phyloP scores from a whole-genome alignment of 129 eudicot species.

The Arctium minus region DNA sequence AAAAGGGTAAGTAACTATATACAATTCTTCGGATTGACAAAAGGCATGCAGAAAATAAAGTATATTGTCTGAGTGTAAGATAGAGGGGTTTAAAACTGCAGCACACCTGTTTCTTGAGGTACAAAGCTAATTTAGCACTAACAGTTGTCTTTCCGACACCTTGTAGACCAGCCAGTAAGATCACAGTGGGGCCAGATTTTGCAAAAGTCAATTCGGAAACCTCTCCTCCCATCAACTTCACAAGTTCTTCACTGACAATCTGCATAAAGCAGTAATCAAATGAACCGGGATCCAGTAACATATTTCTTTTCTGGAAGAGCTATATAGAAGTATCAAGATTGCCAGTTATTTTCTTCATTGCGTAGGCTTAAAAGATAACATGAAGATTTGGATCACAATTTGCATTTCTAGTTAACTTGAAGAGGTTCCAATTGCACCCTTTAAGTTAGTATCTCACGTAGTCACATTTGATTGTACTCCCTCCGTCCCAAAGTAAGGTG shows the following conservation, averaged over 20 bases:
- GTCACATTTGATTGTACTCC: too few species aligned
- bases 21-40: background rate
- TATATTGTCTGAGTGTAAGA: background rate
- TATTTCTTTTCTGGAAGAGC: background rate
- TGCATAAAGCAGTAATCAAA: constrained; percentile 27
- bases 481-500: too few species aligned
- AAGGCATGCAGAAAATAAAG: background rate
- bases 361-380: background rate
- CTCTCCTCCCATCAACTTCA: constrained; percentile 95
- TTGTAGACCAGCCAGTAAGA: constrained; percentile 91
- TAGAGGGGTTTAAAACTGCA: background rate
- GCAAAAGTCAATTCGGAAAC: constrained; percentile 81
- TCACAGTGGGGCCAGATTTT: constrained; percentile 81
- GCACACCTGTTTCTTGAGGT: constrained; percentile 84
- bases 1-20: constrained; percentile 10
- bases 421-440: too few species aligned
- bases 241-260: constrained; percentile 92
- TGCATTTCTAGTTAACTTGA: too few species aligned
- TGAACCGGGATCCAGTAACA: background rate
- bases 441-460: too few species aligned
- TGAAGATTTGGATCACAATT: background rate
- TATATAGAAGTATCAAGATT: background rate
- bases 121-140: constrained; percentile 83
- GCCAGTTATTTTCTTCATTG: background rate
- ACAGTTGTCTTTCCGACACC: constrained; percentile 99